Percentiles rank a stretch among this genome's conserved stretches.
phyloP scores from a whole-genome alignment of 2,329 filamentous ascomycete genomes.

The Fusarium setosum region DNA sequence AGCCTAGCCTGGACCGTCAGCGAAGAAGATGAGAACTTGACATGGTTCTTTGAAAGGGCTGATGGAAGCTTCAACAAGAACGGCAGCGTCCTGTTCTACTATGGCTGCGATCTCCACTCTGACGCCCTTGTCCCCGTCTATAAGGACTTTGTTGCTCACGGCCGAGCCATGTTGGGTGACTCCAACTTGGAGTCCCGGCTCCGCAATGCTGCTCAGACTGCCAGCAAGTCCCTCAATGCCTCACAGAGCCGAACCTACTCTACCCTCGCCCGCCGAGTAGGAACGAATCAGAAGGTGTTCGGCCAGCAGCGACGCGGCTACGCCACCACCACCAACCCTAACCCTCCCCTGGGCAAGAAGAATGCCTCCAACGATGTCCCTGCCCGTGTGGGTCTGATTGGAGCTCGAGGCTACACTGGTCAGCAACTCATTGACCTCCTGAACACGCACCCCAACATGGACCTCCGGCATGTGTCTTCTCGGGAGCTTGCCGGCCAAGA shows the following conservation, averaged over 20 bases:
- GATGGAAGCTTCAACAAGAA: constrained; percentile 89
- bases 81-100: constrained; percentile 96
- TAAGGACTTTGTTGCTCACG: constrained; percentile 85
- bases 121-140: constrained; percentile 83
- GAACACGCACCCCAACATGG: constrained; percentile 89
- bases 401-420: constrained; percentile 93
- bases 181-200: constrained; percentile 90
- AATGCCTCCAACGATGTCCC: constrained; percentile 85
- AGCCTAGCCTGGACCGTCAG: constrained; percentile 97
- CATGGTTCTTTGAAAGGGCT: constrained; percentile 98
- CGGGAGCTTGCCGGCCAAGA: constrained; percentile 90
- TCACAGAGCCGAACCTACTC: constrained; percentile 39
- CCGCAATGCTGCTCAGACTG: constrained; percentile 79
- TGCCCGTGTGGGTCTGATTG: constrained; percentile 86
- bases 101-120: constrained; percentile 83
- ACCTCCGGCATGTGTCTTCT: constrained; percentile 91
- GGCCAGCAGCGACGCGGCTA: constrained; percentile 7
- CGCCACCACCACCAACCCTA: constrained; percentile 71
- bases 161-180: constrained; percentile 88
- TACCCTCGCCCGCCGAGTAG: too few species aligned
- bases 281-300: too few species aligned
- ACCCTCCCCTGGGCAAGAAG: constrained; percentile 89
- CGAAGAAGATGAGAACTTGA: constrained; percentile 94
- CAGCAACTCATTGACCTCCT: constrained; percentile 90
- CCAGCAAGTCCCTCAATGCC: constrained; percentile 62